Base-by-base conservation (phyloP, 495 filamentous ascomycete genomes). In the Penicillium longicatenatum region DNA sequence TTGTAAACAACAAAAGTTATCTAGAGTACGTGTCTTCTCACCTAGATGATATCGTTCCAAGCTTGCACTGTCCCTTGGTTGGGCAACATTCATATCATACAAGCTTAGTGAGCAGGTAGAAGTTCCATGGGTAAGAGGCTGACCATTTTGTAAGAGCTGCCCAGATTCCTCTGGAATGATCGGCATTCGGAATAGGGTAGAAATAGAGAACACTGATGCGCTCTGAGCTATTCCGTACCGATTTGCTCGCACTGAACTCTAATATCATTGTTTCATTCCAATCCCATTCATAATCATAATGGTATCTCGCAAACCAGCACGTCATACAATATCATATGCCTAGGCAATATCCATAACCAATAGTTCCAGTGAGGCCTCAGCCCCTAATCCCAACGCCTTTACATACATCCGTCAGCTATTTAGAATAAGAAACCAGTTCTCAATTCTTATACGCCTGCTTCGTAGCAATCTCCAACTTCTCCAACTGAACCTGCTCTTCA, bases 381-480 rank as follows among this genome's bases (percentile, higher is more conserved):
- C 1, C 9, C 31, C 14, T 2, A 3, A 5, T 4, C 12, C 46
- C 14, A 31, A 17, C 14, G 24, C 46, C 14, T 31, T 49, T 7
- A 49, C 26, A 29, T 22, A 31, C 19, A n/a, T 6, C 1, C 0
- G 10, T 11, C 17, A n/a, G n/a, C n/a, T n/a, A 35, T 33, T 4
- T 35, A 19, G 9, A 37, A 8, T 9, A 50, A 14, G 14, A 10
- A 17, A 20, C 20, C 45, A 43, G 50, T 30, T 22, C 31, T 60
- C 46, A 65, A 26, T 49, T 49, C 11, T 33, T 59, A 39, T 56
- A 63, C 1, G 39, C 53, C 30, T 73, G 57, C 57, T 73, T 73
- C 0, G 68, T 60, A 29, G 62, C 53, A 58, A 70, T 60, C 19
- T 73, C 70, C 57, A 75, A 50, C 46, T 71, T 73, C 55, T 70